Evolutionary conservation across 148 eudicot genomes (phyloP), one percentile per base, ranked within the genome.

Genomic region (Rhododendron williamsianum): DNA sequence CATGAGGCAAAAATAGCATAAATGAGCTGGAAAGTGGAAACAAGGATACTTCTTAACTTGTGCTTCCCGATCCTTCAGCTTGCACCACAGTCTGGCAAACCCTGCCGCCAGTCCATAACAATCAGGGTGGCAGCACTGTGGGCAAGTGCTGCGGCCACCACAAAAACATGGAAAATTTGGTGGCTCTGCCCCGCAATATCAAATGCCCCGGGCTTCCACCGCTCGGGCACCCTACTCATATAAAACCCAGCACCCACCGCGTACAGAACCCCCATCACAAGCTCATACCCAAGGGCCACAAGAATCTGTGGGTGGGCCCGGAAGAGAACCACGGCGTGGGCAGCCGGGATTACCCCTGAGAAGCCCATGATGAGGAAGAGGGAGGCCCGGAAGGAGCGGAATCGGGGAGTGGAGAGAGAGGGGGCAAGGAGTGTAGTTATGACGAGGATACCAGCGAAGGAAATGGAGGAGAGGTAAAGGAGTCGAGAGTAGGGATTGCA

Each of bases 161-260:
- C 98, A 78, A 96, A 93, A 30, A 93, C 91, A 79, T 96, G 98
- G 82, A 96, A 96, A 3, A 96, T 96, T 93, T 96, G 98, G 86
- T 96, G 98, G 82, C 97, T 96, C 25, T 94, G 98, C 18, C 98
- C 98, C 0, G 94, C 95, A 73, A 94, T 90, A 86, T 96, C 98
- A 83, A 94, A 96, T 1, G 90, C 90, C 33, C 98, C 98, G 0
- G 98, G 98, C 83, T 86, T 94, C 98, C 98, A 94, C 65, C 94
- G 87, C 84, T 96, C 98, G 0, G 98, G 98, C 12, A 96, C 76
- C 86, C 98, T 85, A 18, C 90, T 92, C 18, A 94, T 90, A 33
- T 96, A 96, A 80, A 96, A 92, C 33, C 87, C 91, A 0, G 90
- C 98, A 83, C 98, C 98, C 19, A 86, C 78, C 0, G 90, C 95